A percentile compares a stretch with the other conserved stretches of the same genome.
Evolutionary conservation across 2,329 filamentous ascomycete genomes (phyloP).

Genomic region (Lachnellula cervina): DNA sequence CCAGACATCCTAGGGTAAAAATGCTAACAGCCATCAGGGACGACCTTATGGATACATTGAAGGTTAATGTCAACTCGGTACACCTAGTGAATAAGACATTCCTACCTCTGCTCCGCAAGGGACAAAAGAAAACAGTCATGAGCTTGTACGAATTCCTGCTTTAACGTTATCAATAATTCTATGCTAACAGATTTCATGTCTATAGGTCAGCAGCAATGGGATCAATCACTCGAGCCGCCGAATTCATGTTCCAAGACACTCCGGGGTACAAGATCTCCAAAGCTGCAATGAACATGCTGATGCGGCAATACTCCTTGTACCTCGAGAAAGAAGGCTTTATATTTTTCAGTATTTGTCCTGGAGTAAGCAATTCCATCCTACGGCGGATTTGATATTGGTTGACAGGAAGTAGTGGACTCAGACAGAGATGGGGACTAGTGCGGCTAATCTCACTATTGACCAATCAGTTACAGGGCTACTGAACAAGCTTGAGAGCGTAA

Average conservation of each 20-base stretch:
- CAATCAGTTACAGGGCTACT: too few species aligned
- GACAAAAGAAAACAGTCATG: not conserved
- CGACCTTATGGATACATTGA: not conserved
- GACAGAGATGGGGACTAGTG: too few species aligned
- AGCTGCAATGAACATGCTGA: slow-evolving; percentile 43
- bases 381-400: too few species aligned
- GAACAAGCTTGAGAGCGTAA: too few species aligned
- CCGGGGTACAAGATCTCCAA: slow-evolving; percentile 43
- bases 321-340: slow-evolving; percentile 12
- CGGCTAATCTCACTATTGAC: too few species aligned
- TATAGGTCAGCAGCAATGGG: not conserved
- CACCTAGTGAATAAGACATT: not conserved
- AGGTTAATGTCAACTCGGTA: not conserved
- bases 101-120: not conserved
- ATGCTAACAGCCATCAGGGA: not conserved
- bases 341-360: not conserved
- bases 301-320: slow-evolving; percentile 36
- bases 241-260: slow-evolving; percentile 32
- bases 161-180: not conserved
- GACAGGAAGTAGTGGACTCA: too few species aligned
- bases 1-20: too few species aligned
- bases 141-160: not conserved
- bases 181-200: not conserved
- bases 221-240: slow-evolving; percentile 26
- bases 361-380: not conserved